phyloP scores from a whole-genome alignment of 1,139 yeast genomes.

The Pneumocystis canis region DNA sequence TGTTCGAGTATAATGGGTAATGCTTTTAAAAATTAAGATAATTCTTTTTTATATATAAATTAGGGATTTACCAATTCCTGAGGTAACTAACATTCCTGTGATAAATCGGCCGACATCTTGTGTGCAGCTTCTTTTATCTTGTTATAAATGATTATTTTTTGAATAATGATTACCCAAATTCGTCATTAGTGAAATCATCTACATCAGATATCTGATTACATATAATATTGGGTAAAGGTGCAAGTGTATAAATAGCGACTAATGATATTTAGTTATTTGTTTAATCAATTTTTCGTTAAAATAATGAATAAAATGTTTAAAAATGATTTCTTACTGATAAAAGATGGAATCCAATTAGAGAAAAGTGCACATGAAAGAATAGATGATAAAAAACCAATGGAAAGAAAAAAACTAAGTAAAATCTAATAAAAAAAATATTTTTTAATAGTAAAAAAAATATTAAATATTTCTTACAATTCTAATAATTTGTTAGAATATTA shows the following conservation, averaged over 20 bases:
- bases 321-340: constrained; percentile 32
- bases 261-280: constrained; percentile 5
- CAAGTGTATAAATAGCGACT: constrained; percentile 37
- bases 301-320: not conserved
- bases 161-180: not conserved
- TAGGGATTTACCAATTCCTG: constrained; percentile 33
- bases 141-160: not conserved
- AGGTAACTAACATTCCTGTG: constrained; percentile 49
- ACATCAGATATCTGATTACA: constrained; percentile 29
- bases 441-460: not conserved
- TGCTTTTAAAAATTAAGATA: constrained; percentile 19
- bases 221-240: constrained; percentile 57
- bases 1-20: constrained; percentile 56
- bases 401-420: constrained; percentile 54
- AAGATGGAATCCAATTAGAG: constrained; percentile 66
- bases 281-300: not conserved
- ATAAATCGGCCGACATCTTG: constrained; percentile 54
- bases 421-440: constrained; percentile 24
- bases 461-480: not conserved
- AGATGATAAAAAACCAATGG: constrained; percentile 63
- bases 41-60: not conserved
- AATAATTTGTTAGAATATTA: not conserved
- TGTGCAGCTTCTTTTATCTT: constrained; percentile 21
- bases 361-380: constrained; percentile 63
- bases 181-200: constrained; percentile 37